phyloP scores from a whole-genome alignment of 257 asterid genomes.

The Coffea canephora region DNA sequence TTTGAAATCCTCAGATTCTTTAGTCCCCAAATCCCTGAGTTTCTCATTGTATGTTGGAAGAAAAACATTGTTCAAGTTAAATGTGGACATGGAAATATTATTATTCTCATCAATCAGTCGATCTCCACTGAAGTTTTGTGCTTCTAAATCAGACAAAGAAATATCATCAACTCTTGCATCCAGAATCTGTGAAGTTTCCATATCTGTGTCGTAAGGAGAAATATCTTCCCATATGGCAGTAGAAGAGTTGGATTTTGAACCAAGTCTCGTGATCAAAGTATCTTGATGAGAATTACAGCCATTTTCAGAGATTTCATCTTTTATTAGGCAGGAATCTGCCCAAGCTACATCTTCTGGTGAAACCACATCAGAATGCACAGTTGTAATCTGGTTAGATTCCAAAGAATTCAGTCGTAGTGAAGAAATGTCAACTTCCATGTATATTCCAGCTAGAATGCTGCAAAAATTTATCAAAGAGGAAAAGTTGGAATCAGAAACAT shows the following conservation, averaged over 20 bases:
- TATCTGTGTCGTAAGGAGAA: slow-evolving; percentile 10
- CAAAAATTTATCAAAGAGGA: neutral
- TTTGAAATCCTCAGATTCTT: slow-evolving; percentile 30
- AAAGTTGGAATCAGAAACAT: neutral
- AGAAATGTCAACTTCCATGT: slow-evolving; percentile 25
- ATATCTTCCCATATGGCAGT: slow-evolving; percentile 14
- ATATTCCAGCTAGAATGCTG: slow-evolving; percentile 24
- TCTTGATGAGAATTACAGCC: slow-evolving; percentile 41
- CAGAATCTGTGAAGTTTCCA: slow-evolving; percentile 7
- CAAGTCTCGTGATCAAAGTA: slow-evolving; percentile 35
- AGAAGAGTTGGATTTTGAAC: slow-evolving; percentile 21
- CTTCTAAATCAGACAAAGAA: slow-evolving; percentile 20
- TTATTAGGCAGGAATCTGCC: slow-evolving; percentile 67
- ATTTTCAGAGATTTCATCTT: slow-evolving; percentile 35
- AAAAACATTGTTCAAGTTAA: slow-evolving; percentile 38
- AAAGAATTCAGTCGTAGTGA: slow-evolving; percentile 10
- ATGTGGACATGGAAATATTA: slow-evolving; percentile 41
- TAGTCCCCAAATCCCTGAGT: slow-evolving; percentile 24
- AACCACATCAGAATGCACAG: slow-evolving; percentile 23
- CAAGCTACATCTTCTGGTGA: slow-evolving; percentile 62
- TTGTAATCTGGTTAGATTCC: slow-evolving; percentile 24
- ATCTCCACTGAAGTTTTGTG: slow-evolving; percentile 20
- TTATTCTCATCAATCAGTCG: slow-evolving; percentile 15
- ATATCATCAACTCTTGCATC: slow-evolving; percentile 16
- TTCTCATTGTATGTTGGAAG: slow-evolving; percentile 56